Conservation (phyloP, 768 basidiomycete species). For the Phlegmacium glaucopus region DNA sequence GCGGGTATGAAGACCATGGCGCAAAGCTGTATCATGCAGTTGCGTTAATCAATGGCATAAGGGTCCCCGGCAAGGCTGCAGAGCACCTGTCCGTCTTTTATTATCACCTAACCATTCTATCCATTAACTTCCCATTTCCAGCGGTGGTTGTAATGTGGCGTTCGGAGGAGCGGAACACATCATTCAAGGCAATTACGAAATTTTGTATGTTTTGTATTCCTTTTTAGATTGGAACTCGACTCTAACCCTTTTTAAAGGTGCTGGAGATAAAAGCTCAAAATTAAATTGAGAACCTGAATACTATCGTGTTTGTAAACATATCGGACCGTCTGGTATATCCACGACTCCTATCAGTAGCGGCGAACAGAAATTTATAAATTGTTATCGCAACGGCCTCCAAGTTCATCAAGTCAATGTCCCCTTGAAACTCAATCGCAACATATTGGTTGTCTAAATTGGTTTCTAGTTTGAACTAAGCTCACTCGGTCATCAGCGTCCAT, state of each 20-base stretch:
- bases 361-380: not conserved
- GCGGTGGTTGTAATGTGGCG: slow-evolving; percentile 40
- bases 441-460: too few relatives aligned
- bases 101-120: not conserved
- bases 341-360: not conserved
- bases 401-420: not conserved
- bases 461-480: too few relatives aligned
- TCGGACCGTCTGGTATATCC: too few relatives aligned
- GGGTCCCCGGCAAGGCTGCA: slow-evolving; percentile 73
- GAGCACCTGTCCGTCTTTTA: slow-evolving; percentile 55
- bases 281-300: not conserved
- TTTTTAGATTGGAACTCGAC: not conserved
- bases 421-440: not conserved
- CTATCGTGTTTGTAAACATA: not conserved
- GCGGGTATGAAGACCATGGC: slow-evolving; percentile 73
- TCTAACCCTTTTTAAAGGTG: slow-evolving; percentile 23
- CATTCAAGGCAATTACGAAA: slow-evolving; percentile 41
- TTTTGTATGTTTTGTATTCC: slow-evolving; percentile 37
- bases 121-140: slow-evolving; percentile 11
- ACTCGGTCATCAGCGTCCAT: not conserved
- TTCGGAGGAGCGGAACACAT: slow-evolving; percentile 43
- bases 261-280: slow-evolving; percentile 26
- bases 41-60: slow-evolving; percentile 44
- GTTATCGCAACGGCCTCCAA: not conserved
- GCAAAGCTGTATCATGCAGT: slow-evolving; percentile 66